A percentile compares a stretch with the other conserved stretches of the same genome.
Conservation (phyloP, 2,329 filamentous ascomycete species). For the Fusarium sp. region DNA sequence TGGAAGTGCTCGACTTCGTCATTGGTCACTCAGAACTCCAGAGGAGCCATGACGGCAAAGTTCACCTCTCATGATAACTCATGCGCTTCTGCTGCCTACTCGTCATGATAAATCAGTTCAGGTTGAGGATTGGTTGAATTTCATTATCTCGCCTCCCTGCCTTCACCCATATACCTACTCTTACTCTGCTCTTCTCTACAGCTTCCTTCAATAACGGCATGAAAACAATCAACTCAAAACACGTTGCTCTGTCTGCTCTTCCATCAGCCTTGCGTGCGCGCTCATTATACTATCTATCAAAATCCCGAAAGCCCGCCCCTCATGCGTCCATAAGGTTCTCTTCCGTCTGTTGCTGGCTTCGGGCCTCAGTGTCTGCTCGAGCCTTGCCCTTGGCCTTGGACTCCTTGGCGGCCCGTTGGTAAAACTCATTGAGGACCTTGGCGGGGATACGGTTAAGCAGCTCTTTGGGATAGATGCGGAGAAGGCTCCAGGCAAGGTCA, state of each 20-base stretch:
- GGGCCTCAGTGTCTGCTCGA: slow-evolving; percentile 57
- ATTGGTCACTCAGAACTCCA: slow-evolving; percentile 29
- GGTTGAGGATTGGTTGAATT: slow-evolving; percentile 45
- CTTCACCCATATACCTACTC: slow-evolving; percentile 47
- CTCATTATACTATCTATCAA: slow-evolving; percentile 48
- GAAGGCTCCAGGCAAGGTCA: slow-evolving; percentile 94
- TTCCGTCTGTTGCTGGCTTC: slow-evolving; percentile 61
- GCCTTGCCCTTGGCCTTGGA: slow-evolving; percentile 74
- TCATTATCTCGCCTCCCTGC: slow-evolving; percentile 52
- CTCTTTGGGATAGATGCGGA: slow-evolving; percentile 98
- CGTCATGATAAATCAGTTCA: slow-evolving; percentile 6
- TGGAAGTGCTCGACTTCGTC: slow-evolving; percentile 15
- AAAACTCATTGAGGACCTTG: slow-evolving; percentile 87
- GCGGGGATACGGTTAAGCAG: slow-evolving; percentile 93
- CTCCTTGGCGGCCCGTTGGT: slow-evolving; percentile 75
- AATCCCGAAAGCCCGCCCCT: slow-evolving; percentile 40
- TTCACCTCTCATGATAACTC: slow-evolving; percentile 31
- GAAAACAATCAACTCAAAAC: slow-evolving; percentile 45
- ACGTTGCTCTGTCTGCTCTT: slow-evolving; percentile 43
- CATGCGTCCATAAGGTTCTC: slow-evolving; percentile 74
- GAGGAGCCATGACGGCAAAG: slow-evolving; percentile 29
- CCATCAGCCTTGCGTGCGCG: slow-evolving; percentile 41
- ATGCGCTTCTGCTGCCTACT: not conserved
- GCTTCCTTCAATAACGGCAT: slow-evolving; percentile 37
- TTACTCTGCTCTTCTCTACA: slow-evolving; percentile 40